phyloP scores from a whole-genome alignment of 306 rosid species.

The Glycine latifolia region DNA sequence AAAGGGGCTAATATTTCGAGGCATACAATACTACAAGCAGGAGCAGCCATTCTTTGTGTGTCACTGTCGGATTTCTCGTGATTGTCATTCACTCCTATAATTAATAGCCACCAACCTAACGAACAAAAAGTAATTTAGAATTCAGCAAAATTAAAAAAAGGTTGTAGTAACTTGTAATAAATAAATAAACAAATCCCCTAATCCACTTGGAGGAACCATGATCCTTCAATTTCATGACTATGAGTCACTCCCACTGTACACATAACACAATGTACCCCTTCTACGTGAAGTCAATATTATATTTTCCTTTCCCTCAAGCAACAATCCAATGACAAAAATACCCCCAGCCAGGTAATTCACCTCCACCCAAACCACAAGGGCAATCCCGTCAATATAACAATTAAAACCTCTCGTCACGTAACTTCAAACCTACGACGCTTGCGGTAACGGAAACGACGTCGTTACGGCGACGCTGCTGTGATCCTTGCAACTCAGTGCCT shows the following conservation, averaged over 20 bases:
- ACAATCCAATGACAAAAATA: slow-evolving; percentile 40
- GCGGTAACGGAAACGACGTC: slow-evolving; percentile 63
- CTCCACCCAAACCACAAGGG: slow-evolving; percentile 11
- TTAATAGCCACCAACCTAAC: slow-evolving; percentile 56
- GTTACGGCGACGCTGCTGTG: slow-evolving; percentile 70
- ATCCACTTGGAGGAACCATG: slow-evolving; percentile 41
- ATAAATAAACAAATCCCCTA: slow-evolving; percentile 34
- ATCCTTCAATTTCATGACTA: slow-evolving; percentile 1
- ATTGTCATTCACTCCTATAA: slow-evolving; percentile 63
- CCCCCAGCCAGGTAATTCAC: slow-evolving; percentile 37
- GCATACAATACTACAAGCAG: slow-evolving; percentile 15
- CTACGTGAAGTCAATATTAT: slow-evolving; percentile 56
- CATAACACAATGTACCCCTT: slow-evolving; percentile 52
- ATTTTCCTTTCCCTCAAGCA: slow-evolving; percentile 43
- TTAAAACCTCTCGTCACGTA: slow-evolving; percentile 27
- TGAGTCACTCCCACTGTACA: slow-evolving; percentile 49
- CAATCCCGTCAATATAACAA: not conserved
- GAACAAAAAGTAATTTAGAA: slow-evolving; percentile 32
- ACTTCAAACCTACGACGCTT: slow-evolving; percentile 41
- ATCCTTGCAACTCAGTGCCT: slow-evolving; percentile 83
- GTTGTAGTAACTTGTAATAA: not conserved
- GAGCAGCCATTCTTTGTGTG: slow-evolving; percentile 41
- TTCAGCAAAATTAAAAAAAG: not conserved
- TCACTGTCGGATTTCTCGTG: slow-evolving; percentile 66
- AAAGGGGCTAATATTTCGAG: slow-evolving; percentile 5